Evolutionary conservation across 176 grass and related monocot genomes (phyloP).

Genomic region (Bolboschoenus planiculmis): DNA sequence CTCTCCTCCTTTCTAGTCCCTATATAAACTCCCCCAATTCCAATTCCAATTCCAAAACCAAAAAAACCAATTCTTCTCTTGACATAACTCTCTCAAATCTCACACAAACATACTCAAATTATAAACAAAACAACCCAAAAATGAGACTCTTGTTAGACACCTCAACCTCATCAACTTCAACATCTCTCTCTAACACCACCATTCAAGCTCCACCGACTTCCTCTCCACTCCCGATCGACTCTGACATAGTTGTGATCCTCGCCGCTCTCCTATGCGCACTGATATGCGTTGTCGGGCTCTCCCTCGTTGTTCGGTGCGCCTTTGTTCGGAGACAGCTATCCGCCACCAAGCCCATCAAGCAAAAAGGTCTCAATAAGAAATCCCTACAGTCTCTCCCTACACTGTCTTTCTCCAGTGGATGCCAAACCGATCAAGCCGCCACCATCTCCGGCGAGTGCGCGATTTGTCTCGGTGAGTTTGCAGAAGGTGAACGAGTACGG

Average conservation of each 20-base stretch:
- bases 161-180: slow-evolving; percentile 24
- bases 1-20: background rate
- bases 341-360: background rate
- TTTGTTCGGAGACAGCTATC: slow-evolving; percentile 25
- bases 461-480: slow-evolving; percentile 48
- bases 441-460: slow-evolving; percentile 22
- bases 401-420: slow-evolving; percentile 11
- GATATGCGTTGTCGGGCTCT: slow-evolving; percentile 55
- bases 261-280: slow-evolving; percentile 53
- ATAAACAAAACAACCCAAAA: slow-evolving; percentile 4
- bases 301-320: slow-evolving; percentile 50
- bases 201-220: background rate
- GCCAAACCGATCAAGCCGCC: background rate
- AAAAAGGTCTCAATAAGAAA: slow-evolving; percentile 49
- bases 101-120: background rate
- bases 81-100: background rate
- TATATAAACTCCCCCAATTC: background rate
- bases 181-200: background rate
- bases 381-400: slow-evolving; percentile 51
- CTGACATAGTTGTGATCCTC: slow-evolving; percentile 59
- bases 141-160: slow-evolving; percentile 27
- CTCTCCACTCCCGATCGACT: slow-evolving; percentile 38
- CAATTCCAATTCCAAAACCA: background rate
- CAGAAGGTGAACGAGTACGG: slow-evolving; percentile 38
- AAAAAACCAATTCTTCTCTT: background rate